These are phyloP conservation scores for Elsinoe perseae DNA, from an alignment of 2,329 filamentous ascomycete genomes.

Conservation along the genomic window DNA sequence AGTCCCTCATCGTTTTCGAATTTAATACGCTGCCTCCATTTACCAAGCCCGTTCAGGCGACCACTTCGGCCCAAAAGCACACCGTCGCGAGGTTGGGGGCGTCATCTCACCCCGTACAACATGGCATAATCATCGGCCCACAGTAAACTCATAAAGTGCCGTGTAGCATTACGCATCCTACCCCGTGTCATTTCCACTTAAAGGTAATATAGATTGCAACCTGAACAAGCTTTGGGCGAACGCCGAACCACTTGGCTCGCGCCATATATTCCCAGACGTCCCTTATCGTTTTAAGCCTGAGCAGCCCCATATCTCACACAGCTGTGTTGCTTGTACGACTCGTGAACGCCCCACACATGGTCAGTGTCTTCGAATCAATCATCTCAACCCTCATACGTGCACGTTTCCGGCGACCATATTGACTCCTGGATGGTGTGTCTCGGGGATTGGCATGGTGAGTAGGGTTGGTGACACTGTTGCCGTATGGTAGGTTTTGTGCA, in stretches of 20 bases:
- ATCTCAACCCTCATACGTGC: background rate
- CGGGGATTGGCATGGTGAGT: background rate
- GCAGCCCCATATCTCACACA: background rate
- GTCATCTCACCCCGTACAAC: background rate
- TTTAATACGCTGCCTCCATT: no score
- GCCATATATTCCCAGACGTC: background rate
- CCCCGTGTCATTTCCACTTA: background rate
- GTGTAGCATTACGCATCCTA: background rate
- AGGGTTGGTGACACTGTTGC: background rate
- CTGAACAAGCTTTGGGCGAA: slow-evolving; percentile 1
- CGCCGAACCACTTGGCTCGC: slow-evolving; percentile 6
- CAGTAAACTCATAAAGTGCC: background rate
- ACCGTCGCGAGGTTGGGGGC: background rate
- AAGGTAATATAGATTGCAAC: background rate
- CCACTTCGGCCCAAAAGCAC: background rate
- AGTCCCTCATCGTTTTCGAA: no score
- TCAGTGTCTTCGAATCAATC: slow-evolving; percentile 5
- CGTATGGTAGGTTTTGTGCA: background rate
- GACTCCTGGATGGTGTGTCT: background rate
- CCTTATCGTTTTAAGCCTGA: background rate
- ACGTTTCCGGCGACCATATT: background rate
- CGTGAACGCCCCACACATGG: slow-evolving; percentile 4
- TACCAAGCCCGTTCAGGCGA: no score
- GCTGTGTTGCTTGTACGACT: background rate
- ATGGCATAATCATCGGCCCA: background rate